Conservation (phyloP, 2,329 filamentous ascomycete species). For the Trichoderma breve region DNA sequence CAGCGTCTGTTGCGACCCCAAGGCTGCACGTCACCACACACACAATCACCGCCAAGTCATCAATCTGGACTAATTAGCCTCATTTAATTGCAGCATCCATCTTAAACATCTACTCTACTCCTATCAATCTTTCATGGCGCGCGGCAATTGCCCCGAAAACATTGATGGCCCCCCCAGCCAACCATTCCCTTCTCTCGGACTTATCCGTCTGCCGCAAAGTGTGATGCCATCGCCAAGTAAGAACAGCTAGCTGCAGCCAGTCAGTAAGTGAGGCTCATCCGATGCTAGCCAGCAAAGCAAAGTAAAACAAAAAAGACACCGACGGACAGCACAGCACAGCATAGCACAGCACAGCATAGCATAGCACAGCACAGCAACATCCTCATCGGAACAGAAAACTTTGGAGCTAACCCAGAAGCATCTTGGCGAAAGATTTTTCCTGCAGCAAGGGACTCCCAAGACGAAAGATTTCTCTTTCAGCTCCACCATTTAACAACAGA, state of each 20-base stretch:
- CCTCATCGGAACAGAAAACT: not conserved
- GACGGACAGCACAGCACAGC: not conserved
- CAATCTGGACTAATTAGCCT: not conserved
- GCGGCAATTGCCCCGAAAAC: not conserved
- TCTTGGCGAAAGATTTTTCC: not conserved
- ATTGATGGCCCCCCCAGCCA: not conserved
- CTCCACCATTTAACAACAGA: not conserved
- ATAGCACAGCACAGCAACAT: not conserved
- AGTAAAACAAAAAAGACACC: not conserved
- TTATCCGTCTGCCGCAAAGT: not conserved
- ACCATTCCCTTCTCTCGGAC: not conserved
- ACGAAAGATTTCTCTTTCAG: not conserved
- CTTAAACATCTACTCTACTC: not conserved
- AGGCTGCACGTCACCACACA: not conserved
- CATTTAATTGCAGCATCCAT: not conserved
- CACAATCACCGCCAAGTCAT: not conserved
- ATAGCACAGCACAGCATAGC: not conserved
- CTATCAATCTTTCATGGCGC: not conserved
- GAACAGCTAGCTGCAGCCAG: not conserved
- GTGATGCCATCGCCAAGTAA: not conserved
- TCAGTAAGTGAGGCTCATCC: not conserved
- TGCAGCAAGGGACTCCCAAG: not conserved
- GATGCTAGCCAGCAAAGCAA: conserved; percentile 2
- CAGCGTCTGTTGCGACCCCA: not conserved
- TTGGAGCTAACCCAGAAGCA: not conserved